phyloP scores from a whole-genome alignment of 1,284 basidiomycete genomes.

The Cryptococcus sp. region DNA sequence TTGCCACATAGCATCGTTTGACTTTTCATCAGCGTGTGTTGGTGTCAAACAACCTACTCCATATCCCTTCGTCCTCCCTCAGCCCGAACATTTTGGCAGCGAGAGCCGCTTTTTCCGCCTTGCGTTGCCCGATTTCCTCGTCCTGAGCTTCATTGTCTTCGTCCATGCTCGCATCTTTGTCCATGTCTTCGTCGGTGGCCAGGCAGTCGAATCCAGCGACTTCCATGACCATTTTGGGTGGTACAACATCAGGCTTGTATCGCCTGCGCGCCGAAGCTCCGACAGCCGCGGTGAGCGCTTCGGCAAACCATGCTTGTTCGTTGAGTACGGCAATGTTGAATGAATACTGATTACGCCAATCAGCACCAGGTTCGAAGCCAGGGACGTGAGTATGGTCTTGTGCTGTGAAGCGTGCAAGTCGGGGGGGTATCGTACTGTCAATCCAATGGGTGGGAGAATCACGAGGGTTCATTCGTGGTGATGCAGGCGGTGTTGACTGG shows the following conservation, averaged over 20 bases:
- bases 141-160: conserved; percentile 16
- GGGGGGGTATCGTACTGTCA: conserved; percentile 10
- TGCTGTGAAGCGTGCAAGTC: background rate
- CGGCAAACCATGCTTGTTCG: conserved; percentile 32
- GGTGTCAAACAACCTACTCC: conserved; percentile 34
- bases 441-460: conserved; percentile 7
- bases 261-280: conserved; percentile 20
- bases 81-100: conserved; percentile 49
- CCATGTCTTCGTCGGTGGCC: conserved; percentile 41
- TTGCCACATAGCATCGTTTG: conserved; percentile 49
- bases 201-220: conserved; percentile 44
- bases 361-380: background rate
- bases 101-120: conserved; percentile 39
- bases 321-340: conserved; percentile 49
- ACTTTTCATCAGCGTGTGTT: conserved; percentile 24
- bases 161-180: conserved; percentile 5
- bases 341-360: conserved; percentile 19
- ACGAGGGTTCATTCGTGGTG: background rate
- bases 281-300: conserved; percentile 30
- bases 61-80: conserved; percentile 48
- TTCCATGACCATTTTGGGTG: conserved; percentile 37
- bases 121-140: conserved; percentile 10
- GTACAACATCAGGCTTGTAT: conserved; percentile 26
- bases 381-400: background rate
- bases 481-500: background rate